Evolutionary conservation across 2,329 filamentous ascomycete species (phyloP), one percentile per base, ranked within the genome.

Genomic region (Aspergillus pseudoglaucus): DNA sequence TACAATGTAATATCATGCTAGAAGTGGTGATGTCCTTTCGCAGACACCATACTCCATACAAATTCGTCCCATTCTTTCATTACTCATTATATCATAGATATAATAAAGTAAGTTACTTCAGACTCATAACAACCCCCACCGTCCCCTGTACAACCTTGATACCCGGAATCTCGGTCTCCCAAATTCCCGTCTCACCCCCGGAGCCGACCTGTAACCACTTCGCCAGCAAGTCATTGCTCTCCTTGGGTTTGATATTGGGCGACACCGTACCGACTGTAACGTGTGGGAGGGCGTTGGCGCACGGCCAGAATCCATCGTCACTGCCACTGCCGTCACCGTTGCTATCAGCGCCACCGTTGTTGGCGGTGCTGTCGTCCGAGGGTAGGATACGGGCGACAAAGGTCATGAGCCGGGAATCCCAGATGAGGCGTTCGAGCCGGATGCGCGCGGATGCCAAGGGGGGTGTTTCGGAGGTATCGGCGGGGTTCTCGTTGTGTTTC

Each of bases 191-290:
- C n/a, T 69, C 63, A 6, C 66, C 70, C 2, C 67, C 67, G 62
- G 77, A 61, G 0, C 82, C 82, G 44, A 71, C 67, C 53, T 84
- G 76, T 52, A 93, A 63, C 91, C 91, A 97, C 50, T 75, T 75
- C 53, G 76, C 76, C 49, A 98, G 68, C 61, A 98, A 59, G 50
- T 88, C 84, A 63, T 98, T 98, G 71, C 90, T 95, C 74, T 98
- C 91, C 69, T 87, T 90, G 0, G 93, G 91, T 73, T 96, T 97
- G 60, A 97, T 81, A 6, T 75, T 68, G 42, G 76, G 69, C 55
- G 83, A 79, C 8, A 83, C 81, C 0, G 93, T 98, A 17, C 93
- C 93, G 6, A 97, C 77, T 0, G 93, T 98, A 50, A 98, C 81
- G 65, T 98, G 93, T 9, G 90, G 83, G 27, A 94, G 77, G 12